These are phyloP conservation scores for Cryphonectria japonica DNA, from an alignment of 2,329 filamentous ascomycete species.

Conservation along the genomic window DNA sequence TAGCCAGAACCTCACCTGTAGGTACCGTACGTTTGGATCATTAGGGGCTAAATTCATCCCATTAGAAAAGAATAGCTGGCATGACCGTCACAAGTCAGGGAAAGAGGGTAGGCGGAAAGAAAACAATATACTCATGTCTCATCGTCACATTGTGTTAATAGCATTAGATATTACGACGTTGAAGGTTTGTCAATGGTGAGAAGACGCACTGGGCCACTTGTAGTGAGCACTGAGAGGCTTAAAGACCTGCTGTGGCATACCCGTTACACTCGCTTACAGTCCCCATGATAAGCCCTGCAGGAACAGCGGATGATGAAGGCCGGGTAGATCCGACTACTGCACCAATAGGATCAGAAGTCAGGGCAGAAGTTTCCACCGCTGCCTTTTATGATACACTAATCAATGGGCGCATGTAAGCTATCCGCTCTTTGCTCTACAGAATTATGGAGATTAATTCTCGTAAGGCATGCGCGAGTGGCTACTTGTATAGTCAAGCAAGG, in stretches of 20 bases:
- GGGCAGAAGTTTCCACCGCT: neutral
- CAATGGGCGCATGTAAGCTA: too few relatives aligned
- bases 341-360: too few relatives aligned
- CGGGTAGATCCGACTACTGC: too few relatives aligned
- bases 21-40: neutral
- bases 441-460: too few relatives aligned
- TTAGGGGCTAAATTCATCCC: neutral
- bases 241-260: neutral
- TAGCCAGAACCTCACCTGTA: neutral
- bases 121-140: neutral
- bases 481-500: too few relatives aligned
- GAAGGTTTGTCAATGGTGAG: neutral
- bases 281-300: too few relatives aligned
- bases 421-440: too few relatives aligned
- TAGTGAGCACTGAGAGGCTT: neutral
- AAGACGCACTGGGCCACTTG: neutral
- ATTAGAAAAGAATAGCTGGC: neutral
- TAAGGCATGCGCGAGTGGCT: too few relatives aligned
- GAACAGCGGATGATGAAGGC: too few relatives aligned
- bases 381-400: too few relatives aligned
- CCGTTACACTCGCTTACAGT: neutral
- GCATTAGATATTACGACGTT: neutral
- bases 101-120: neutral
- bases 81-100: neutral
- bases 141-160: too few relatives aligned